Evolutionary conservation across 129 eudicot genomes (phyloP), one percentile per base, ranked within the genome.

Genomic region (Apium graveolens): DNA sequence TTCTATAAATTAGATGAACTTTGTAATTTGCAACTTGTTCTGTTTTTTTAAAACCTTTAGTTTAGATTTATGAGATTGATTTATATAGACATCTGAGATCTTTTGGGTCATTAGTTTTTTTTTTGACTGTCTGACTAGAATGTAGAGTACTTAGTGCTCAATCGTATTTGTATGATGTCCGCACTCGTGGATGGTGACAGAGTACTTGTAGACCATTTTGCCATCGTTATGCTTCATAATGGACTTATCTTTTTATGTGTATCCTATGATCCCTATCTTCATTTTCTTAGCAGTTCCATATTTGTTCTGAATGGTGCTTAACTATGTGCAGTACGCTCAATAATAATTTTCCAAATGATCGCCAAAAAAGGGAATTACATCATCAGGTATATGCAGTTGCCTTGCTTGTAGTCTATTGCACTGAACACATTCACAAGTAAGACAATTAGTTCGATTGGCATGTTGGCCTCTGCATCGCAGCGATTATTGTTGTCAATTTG

Each of bases 261-360:
- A 78, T n/a, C 41, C 26, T 39, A 0, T 35, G 48, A 44, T 44
- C 11, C 13, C 48, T 20, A 16, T 70, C 11, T 13, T 70, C 46
- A 21, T 70, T 32, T 7, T 24, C 27, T 24, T 70, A 43, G 8
- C n/a, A 24, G 26, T 73, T 73, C 76, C 51, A 21, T 41, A 8
- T 77, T 80, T 44, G 10, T 79, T 27, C 76, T 49, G 10, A 31
- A 35, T 35, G 37, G 37, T 35, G 73, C 82, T 85, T 89, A 80
- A 88, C 85, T 35, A 88, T 72, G 91, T 85, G 78, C 85, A 83
- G 82, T 88, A 80, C 76, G 89, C 89, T 69, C 85, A 85, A 78
- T 82, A 41, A 74, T 88, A 83, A 35, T 35, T 78, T 88, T 76
- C 91, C 89, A 32, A 70, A 76, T 69, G 89, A 88, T 81, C 78